phyloP scores from a whole-genome alignment of 2,329 filamentous ascomycete species.

The Hypoxylon sp. region DNA sequence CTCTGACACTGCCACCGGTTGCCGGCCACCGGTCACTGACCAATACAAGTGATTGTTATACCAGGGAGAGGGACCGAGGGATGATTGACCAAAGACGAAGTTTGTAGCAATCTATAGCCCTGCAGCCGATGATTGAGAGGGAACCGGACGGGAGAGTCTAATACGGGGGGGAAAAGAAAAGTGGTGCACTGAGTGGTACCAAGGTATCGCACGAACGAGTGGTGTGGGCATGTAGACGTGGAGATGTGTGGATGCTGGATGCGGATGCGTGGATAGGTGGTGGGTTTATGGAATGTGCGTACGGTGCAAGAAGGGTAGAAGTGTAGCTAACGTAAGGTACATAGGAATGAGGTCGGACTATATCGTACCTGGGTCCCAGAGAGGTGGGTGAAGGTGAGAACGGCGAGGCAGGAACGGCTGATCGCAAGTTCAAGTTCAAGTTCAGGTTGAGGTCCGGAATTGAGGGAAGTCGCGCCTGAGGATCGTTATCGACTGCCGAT shows the following conservation, averaged over 20 bases:
- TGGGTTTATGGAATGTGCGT: background rate
- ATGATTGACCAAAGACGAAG: background rate
- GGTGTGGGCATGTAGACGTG: conserved; percentile 8
- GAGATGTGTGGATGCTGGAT: background rate
- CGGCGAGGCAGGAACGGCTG: conserved; percentile 44
- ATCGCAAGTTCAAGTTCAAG: conserved; percentile 39
- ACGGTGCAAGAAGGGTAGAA: background rate
- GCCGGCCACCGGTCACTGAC: conserved; percentile 20
- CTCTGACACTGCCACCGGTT: background rate
- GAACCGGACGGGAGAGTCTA: conserved; percentile 9
- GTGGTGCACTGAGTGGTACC: conserved; percentile 38
- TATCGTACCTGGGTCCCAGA: conserved; percentile 47
- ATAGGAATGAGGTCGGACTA: conserved; percentile 6
- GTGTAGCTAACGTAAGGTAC: background rate
- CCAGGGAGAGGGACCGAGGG: background rate
- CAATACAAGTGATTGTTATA: conserved; percentile 20
- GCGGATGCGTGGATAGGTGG: background rate
- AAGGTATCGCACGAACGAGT: conserved; percentile 26
- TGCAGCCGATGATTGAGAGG: background rate
- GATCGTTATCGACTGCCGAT: conserved; percentile 67
- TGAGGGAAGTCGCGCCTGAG: conserved; percentile 59
- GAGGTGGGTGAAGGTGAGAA: conserved; percentile 34
- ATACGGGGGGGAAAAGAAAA: conserved; percentile 31
- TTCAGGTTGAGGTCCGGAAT: conserved; percentile 33
- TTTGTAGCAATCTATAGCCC: background rate